Evolutionary conservation across 371 early-diverging fungal genomes (phyloP).

Genomic region (Umbelopsis sp.): DNA sequence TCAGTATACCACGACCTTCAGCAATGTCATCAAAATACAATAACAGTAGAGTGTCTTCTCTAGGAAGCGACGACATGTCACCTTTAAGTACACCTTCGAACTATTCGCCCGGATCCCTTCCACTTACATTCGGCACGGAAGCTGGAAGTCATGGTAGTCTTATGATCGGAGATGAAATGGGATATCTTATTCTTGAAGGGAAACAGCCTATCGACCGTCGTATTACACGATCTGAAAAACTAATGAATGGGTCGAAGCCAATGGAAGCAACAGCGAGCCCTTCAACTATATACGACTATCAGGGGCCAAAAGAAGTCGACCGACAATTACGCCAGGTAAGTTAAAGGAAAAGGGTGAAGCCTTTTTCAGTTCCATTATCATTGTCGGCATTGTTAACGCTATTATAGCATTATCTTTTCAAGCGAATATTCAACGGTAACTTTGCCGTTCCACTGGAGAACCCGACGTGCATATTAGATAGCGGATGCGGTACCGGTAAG

Average conservation of each 20-base stretch:
- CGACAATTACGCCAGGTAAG: constrained; percentile 35
- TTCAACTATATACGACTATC: neutral
- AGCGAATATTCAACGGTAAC: constrained; percentile 36
- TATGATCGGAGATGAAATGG: constrained; percentile 36
- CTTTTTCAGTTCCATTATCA: neutral
- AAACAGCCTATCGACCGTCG: neutral
- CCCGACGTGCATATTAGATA: constrained; percentile 29
- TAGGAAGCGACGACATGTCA: constrained; percentile 24
- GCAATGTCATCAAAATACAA: constrained; percentile 14
- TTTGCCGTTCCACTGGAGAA: constrained; percentile 24
- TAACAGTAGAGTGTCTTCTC: constrained; percentile 19
- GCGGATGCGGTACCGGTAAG: constrained; percentile 39
- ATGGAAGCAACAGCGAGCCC: neutral
- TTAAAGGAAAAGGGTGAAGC: neutral
- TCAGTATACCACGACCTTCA: constrained; percentile 16
- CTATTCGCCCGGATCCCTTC: constrained; percentile 22
- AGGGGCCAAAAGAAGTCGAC: neutral
- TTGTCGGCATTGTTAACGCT: constrained; percentile 18
- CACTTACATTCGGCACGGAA: constrained; percentile 21
- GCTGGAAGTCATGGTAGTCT: constrained; percentile 21
- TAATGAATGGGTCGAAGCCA: too few species aligned
- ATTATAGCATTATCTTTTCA: constrained; percentile 38
- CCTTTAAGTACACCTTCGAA: constrained; percentile 19
- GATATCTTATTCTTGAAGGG: constrained; percentile 26
- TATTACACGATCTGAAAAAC: neutral